Conservation (phyloP, 2,329 filamentous ascomycete species). For the Exophiala aquamarina region DNA sequence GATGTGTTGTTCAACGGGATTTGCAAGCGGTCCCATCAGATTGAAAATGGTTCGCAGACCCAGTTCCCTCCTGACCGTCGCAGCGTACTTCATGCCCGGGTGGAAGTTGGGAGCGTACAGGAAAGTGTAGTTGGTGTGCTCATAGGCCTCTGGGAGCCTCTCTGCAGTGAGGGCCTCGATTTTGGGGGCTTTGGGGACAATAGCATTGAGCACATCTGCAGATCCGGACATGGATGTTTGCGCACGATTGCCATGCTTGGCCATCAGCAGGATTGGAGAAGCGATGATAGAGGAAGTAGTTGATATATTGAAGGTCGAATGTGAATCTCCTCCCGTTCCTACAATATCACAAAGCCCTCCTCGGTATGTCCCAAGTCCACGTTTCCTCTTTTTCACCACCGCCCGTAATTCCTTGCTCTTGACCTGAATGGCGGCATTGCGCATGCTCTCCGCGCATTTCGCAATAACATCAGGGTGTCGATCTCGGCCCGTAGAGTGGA, state of each 20-base stretch:
- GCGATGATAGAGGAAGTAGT: constrained; percentile 93
- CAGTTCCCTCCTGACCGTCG: constrained; percentile 79
- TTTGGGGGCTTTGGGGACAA: constrained; percentile 69
- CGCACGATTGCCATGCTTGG: constrained; percentile 94
- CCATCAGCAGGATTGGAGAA: constrained; percentile 78
- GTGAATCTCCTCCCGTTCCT: constrained; percentile 91
- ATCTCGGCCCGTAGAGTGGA: constrained; percentile 89
- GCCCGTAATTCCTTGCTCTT: constrained; percentile 62
- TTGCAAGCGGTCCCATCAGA: constrained; percentile 86
- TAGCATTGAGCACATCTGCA: constrained; percentile 81
- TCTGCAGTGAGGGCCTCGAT: constrained; percentile 71
- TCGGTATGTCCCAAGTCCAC: constrained; percentile 70
- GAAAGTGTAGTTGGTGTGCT: constrained; percentile 85
- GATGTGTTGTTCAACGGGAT: constrained; percentile 79
- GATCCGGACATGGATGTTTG: constrained; percentile 95
- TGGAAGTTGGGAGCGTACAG: constrained; percentile 96
- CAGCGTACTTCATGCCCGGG: constrained; percentile 87
- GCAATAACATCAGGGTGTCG: constrained; percentile 81
- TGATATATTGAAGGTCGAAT: constrained; percentile 98
- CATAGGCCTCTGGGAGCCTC: constrained; percentile 72
- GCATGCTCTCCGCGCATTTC: constrained; percentile 81
- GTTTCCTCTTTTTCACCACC: constrained; percentile 53
- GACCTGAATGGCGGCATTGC: constrained; percentile 71
- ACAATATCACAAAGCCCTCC: constrained; percentile 95
- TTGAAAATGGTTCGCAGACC: constrained; percentile 98